Conservation (phyloP, 2,329 filamentous ascomycete genomes). For the Hirsutella minnesotensis region DNA sequence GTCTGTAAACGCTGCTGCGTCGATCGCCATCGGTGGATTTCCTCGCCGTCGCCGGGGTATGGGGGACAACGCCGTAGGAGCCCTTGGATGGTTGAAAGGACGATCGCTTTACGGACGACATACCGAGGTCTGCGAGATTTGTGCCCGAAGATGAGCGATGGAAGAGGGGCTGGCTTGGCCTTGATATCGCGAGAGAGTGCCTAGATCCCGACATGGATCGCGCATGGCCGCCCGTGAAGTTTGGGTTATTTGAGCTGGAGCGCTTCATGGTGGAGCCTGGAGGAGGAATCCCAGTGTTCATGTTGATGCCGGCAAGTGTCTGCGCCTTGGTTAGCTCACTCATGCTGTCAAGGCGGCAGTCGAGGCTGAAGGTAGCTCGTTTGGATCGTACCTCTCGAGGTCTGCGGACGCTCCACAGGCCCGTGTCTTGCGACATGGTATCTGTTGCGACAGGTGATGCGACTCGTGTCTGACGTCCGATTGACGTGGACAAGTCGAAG, state of each 20-base stretch:
- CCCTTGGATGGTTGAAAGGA: slow-evolving; percentile 69
- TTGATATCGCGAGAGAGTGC: slow-evolving; percentile 72
- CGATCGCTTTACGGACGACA: slow-evolving; percentile 74
- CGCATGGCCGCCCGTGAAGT: slow-evolving; percentile 56
- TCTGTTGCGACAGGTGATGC: not conserved
- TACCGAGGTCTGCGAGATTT: slow-evolving; percentile 66
- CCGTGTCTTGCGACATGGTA: slow-evolving; percentile 74
- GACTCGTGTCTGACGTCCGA: too few relatives aligned
- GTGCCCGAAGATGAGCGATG: slow-evolving; percentile 72
- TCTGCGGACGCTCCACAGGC: slow-evolving; percentile 83
- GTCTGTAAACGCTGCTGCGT: slow-evolving; percentile 72
- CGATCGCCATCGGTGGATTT: slow-evolving; percentile 40
- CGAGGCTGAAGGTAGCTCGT: not conserved
- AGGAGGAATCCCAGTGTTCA: slow-evolving; percentile 78
- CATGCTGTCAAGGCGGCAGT: slow-evolving; percentile 8
- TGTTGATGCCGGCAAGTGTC: slow-evolving; percentile 78
- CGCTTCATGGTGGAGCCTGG: slow-evolving; percentile 91
- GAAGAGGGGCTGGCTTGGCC: slow-evolving; percentile 80
- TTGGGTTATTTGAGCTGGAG: slow-evolving; percentile 63
- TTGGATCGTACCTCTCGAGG: slow-evolving; percentile 66
- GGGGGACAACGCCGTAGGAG: slow-evolving; percentile 8
- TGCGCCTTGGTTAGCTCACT: slow-evolving; percentile 24
- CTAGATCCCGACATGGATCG: slow-evolving; percentile 75
- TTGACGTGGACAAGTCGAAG: not conserved
- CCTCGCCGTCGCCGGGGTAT: slow-evolving; percentile 43